phyloP scores from a whole-genome alignment of 805 yeast species.

The Kluyveromyces dobzhanskii region DNA sequence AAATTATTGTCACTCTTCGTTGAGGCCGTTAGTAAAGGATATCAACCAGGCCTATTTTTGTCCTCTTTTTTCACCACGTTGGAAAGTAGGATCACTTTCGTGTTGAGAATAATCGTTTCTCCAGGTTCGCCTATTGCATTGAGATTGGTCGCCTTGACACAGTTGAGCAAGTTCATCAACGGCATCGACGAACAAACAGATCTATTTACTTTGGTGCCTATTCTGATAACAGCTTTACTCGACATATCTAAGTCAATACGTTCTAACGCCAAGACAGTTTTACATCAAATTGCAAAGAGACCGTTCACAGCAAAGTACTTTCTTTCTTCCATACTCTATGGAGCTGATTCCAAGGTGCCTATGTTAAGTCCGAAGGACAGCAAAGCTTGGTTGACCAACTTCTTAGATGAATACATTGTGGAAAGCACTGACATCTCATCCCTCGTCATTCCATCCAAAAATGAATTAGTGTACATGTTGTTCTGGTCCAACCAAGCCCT shows the following conservation, averaged over 20 bases:
- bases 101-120: constrained; percentile 48
- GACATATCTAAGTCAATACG: constrained; percentile 47
- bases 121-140: constrained; percentile 51
- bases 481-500: constrained; percentile 65
- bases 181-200: constrained; percentile 32
- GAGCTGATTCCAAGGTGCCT: constrained; percentile 37
- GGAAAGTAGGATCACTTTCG: constrained; percentile 47
- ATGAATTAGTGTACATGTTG: constrained; percentile 49
- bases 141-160: constrained; percentile 41
- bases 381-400: constrained; percentile 32
- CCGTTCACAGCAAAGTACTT: constrained; percentile 36
- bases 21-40: constrained; percentile 34
- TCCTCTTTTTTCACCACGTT: constrained; percentile 31
- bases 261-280: constrained; percentile 31
- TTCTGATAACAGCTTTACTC: constrained; percentile 43
- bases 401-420: constrained; percentile 39
- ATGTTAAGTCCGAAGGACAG: constrained; percentile 62
- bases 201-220: constrained; percentile 51
- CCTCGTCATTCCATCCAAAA: constrained; percentile 42
- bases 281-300: constrained; percentile 33
- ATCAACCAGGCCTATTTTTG: constrained; percentile 27
- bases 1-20: constrained; percentile 36
- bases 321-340: constrained; percentile 52
- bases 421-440: constrained; percentile 42
- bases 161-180: constrained; percentile 30